Base-by-base conservation (phyloP, 441 rosid genomes). In the Bruguiera hainesii region DNA sequence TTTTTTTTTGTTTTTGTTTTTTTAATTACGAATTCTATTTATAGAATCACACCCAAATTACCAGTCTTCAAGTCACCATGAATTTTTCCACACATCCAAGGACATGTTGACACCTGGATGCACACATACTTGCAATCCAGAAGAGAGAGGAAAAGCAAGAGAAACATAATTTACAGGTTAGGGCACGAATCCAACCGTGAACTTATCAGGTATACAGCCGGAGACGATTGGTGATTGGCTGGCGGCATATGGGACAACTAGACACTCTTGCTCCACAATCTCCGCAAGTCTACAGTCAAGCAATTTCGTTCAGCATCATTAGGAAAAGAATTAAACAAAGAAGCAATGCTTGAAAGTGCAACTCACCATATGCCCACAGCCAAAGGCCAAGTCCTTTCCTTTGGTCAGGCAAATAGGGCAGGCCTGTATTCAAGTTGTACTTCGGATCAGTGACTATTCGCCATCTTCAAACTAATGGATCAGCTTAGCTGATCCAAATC, bases 281-380 rank as follows among this genome's bases (percentile, higher is more conserved):
- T 65, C 84, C 59, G 60, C 96, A 93, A 15, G 91, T 85, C 97
- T 93, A 82, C 73, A 73, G 25, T 18, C 21, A 63, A 29, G 29
- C 19, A 68, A 64, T 50, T 7, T 60, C 48, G 31, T 23, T 71
- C n/a, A 61, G 60, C 37, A 39, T 30, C 23, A 5, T 18, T 33
- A 25, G 21, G 9, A 62, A 42, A 42, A 19, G 1, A 31, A 53
- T 56, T 7, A 42, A 48, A 60, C 25, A 16, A 16, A 69, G 11
- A 55, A 55, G 58, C 58, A 16, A 5, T 8, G 26, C 5, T 7
- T 58, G 21, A 5, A 31, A 28, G 8, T 55, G 59, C 35, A 65
- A 71, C 85, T 69, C 65, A 89, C 98, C 93, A 79, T 85, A 78
- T 92, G 98, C 51, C 96, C 96, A 56, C 98, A 90, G 20, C 75